phyloP scores from a whole-genome alignment of 75 land plant genomes.

The Gnetum montanum region DNA sequence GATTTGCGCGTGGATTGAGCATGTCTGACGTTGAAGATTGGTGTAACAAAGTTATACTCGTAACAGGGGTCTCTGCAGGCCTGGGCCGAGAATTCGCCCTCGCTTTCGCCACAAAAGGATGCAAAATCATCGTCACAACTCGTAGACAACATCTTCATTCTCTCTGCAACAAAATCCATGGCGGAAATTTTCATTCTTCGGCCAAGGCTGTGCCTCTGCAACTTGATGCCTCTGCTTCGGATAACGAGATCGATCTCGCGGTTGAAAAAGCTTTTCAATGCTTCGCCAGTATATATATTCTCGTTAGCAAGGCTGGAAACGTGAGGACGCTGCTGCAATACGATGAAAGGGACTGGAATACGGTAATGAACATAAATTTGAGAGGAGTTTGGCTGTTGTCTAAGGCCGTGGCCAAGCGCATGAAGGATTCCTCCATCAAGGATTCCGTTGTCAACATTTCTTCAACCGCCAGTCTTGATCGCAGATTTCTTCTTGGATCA shows the following conservation, averaged over 20 bases:
- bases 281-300: conserved; percentile 52
- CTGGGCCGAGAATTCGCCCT: conserved; percentile 64
- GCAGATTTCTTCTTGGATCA: conserved; percentile 39
- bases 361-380: conserved; percentile 36
- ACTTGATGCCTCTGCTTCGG: too few species aligned
- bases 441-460: conserved; percentile 63
- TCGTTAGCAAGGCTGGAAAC: conserved; percentile 69
- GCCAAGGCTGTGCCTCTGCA: too few species aligned
- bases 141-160: conserved; percentile 43
- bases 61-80: conserved; percentile 87
- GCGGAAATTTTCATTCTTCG: too few species aligned
- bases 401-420: conserved; percentile 40
- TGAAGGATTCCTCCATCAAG: conserved; percentile 26
- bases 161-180: conserved; percentile 55
- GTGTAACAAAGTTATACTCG: conserved; percentile 73
- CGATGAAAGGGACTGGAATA: conserved; percentile 50
- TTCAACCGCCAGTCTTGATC: conserved; percentile 32
- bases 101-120: conserved; percentile 49
- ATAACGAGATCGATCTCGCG: too few species aligned
- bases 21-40: too few species aligned
- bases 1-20: too few species aligned
- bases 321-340: conserved; percentile 35
- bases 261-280: conserved; percentile 44
- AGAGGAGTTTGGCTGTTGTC: conserved; percentile 57
- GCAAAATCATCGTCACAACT: conserved; percentile 47